Conservation (phyloP, 495 filamentous ascomycete species). For the Trichocladium uniseriatum region DNA sequence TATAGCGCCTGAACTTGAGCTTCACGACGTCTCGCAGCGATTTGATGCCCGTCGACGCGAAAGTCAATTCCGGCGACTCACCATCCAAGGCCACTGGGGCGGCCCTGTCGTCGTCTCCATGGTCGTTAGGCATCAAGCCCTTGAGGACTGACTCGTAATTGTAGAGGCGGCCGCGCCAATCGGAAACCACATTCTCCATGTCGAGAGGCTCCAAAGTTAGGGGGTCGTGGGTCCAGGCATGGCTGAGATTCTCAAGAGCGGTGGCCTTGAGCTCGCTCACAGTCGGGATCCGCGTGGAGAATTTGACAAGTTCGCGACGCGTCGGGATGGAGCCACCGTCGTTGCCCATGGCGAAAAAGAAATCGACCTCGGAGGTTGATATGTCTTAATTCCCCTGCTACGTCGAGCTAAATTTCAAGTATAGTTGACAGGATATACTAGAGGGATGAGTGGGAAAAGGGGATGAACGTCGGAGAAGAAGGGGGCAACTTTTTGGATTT, state of each 20-base stretch:
- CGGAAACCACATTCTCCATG: constrained; percentile 66
- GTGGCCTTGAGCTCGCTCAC: constrained; percentile 87
- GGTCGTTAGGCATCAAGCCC: constrained; percentile 57
- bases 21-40: constrained; percentile 82
- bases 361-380: neutral
- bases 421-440: too few relatives aligned
- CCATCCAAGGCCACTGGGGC: constrained; percentile 13
- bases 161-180: constrained; percentile 77
- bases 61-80: constrained; percentile 47
- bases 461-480: too few relatives aligned
- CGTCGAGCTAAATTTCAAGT: neutral
- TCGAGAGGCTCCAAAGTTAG: constrained; percentile 68
- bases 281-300: constrained; percentile 69
- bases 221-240: constrained; percentile 80
- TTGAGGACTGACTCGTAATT: constrained; percentile 89
- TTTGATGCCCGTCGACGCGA: constrained; percentile 59
- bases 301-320: constrained; percentile 88
- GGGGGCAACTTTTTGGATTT: too few relatives aligned
- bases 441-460: neutral
- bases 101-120: constrained; percentile 15
- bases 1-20: constrained; percentile 60
- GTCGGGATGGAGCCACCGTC: constrained; percentile 87
- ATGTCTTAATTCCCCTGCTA: neutral
- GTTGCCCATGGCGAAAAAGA: constrained; percentile 64
- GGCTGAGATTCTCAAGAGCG: constrained; percentile 68